Evolutionary conservation across 192 early-diverging fungal genomes (phyloP).

Genomic region (Coemansia sp.): DNA sequence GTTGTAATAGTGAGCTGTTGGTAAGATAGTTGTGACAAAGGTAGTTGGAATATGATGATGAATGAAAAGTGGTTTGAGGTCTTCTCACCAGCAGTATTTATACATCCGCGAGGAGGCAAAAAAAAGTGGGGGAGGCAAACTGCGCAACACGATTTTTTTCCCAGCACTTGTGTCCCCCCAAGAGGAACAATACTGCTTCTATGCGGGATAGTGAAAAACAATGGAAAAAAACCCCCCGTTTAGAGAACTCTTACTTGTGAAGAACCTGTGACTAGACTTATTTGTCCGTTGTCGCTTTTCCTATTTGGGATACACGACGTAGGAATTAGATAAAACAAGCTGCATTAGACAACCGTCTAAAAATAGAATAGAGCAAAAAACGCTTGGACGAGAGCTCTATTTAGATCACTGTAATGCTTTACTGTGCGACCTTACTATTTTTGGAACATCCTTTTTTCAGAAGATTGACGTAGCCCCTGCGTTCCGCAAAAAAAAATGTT

Average conservation of each 20-base stretch:
- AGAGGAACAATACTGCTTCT: conserved; percentile 1
- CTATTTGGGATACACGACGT: neutral
- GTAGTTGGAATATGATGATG: neutral
- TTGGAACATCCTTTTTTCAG: neutral
- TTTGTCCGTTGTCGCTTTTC: neutral
- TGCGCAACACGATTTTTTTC: conserved; percentile 1
- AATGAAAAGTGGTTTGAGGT: neutral
- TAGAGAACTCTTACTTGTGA: neutral
- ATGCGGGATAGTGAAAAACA: conserved; percentile 4
- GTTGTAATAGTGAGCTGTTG: neutral
- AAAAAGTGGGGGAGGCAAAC: neutral
- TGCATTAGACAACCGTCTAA: neutral
- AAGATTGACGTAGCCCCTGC: neutral
- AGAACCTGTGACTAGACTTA: neutral
- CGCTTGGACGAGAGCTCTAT: neutral
- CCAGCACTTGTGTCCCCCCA: neutral
- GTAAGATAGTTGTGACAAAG: neutral
- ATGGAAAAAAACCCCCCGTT: neutral
- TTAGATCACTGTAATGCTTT: neutral
- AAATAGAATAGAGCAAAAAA: neutral
- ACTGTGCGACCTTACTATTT: neutral
- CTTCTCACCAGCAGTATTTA: conserved; percentile 4
- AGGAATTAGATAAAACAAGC: neutral
- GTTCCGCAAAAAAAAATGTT: neutral
- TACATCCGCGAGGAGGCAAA: neutral